Evolutionary conservation across 192 early-diverging fungal species (phyloP), one percentile per base, ranked within the genome.

Genomic region (Mortierella claussenii): DNA sequence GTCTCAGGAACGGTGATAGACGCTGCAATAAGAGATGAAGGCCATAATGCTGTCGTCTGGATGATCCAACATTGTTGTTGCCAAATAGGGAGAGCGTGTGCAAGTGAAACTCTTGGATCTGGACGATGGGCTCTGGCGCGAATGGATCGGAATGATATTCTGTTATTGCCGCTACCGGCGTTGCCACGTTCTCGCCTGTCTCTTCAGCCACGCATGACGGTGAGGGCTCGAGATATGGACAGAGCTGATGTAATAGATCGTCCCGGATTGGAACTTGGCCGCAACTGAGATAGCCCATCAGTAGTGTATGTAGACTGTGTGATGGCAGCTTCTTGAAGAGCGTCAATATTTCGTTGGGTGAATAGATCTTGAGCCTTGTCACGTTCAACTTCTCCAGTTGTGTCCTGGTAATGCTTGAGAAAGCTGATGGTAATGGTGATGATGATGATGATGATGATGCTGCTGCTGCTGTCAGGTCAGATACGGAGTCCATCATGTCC

Each of bases 51-150:
- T 30, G 34, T 9, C 24, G 40, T 33, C 13, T 51, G 7, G 69
- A 47, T 26, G 9, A 26, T 8, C 69, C 69, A 8, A 73, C 28
- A 23, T 65, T 47, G 6, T 55, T 13, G 31, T 73, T 73, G 1
- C 69, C 69, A 47, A 73, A 73, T 2, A 73, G 43, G 17, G 69
- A 73, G 0, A 73, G 55, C 1, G 69, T 73, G 13, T 64, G 60
- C 37, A 73, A 27, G 17, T 53, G 50, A 23, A 46, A 65, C 21
- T 51, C 62, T 9, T 45, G 37, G 7, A 15, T 34, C 5, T 40
- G 37, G 37, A 37, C 0, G 6, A 23, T 9, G 10, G 42, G 52
- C 8, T 28, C 2, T 3, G 51, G 37, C 33, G 54, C 31, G 28
- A 65, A 65, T 18, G 63, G 52, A 20, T 34, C 31, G 36, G 43